Evolutionary conservation across 1,139 yeast genomes (phyloP), one percentile per base, ranked within the genome.

Genomic region (Oligophagozyma castellii): DNA sequence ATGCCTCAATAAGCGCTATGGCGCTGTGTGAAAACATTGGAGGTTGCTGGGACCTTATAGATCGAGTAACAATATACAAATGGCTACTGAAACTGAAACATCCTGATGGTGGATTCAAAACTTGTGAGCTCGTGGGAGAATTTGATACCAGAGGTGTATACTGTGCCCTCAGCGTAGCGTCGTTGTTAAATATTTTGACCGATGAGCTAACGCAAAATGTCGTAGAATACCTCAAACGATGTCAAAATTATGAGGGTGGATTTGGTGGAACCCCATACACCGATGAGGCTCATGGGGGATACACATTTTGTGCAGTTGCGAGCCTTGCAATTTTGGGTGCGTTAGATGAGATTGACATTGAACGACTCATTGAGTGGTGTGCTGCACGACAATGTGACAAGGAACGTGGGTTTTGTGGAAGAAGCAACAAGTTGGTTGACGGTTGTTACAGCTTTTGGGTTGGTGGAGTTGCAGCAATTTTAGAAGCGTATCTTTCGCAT

Each of bases 401-500:
- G 5, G 95, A 84, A 48, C 93, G 93, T 5, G 95, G 96, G 0
- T 67, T 86, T 27, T 67, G 74, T 6, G 99, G 99, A 0, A 67
- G 99, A 33, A 70, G 93, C 1, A 86, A 89, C 50, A 92, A 92
- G 53, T 63, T 92, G 24, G 96, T 89, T 1, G 99, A 92, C 53
- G 95, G 93, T 0, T 92, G 99, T 53, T 92, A 92, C 52, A 73
- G 86, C 46, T 92, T 79, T 51, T 89, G 98, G 98, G 76, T 86
- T 2, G 98, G 98, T 1, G 93, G 83, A 0, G 55, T 86, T 23
- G 43, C 83, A 7, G 89, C 80, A 35, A 56, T 66, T 1, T 50
- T 74, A 1, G 42, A 63, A 2, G 8, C 10, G 20, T 18, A 18
- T 18, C n/a, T n/a, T n/a, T 25, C 27, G 5, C 22, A 25, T 22